Evolutionary conservation across 1,139 yeast genomes (phyloP), one percentile per base, ranked within the genome.

Genomic region (Yamadazyma atlantica): DNA sequence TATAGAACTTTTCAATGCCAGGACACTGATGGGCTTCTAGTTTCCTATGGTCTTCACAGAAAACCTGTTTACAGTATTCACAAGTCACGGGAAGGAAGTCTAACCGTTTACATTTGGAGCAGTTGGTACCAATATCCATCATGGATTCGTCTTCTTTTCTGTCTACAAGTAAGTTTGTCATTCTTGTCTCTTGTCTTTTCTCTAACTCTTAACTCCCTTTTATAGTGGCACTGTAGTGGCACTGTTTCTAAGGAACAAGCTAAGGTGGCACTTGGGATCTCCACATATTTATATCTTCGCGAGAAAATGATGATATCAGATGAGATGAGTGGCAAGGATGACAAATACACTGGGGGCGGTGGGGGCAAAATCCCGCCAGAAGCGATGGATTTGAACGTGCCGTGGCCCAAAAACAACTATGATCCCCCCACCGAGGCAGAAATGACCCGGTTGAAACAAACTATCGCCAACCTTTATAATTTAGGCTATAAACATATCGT

Each of bases 401-500:
- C 81, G 15, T 89, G 95, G 92, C 95, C 96, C 0, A 77, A 71
- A 37, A 55, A 60, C 33, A 67, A 71, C 46, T 81, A 75, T 54
- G 48, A 60, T 3, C 49, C 62, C 21, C 75, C 80, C 1, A 54
- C 73, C 0, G 46, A 58, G 2, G 50, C 56, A 9, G 78, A 81
- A 41, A 49, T 81, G 5, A 51, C 53, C 1, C 60, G 60, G 27
- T 54, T 84, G 34, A 73, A 72, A 46, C 69, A 71, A 36, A 71
- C 78, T 8, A 58, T 85, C 5, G 55, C 70, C n/a, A 78, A 82
- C n/a, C 60, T 80, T 25, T 74, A 77, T 47, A 62, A 73, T 23
- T 63, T 88, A 4, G 92, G 90, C 4, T 86, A 86, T 53, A 75
- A 84, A 1, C 84, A 80, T 49, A 70, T 85, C 8, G 96, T 89